Evolutionary conservation across 139 green algal genomes (phyloP).

Genomic region (Trebouxia sp.): DNA sequence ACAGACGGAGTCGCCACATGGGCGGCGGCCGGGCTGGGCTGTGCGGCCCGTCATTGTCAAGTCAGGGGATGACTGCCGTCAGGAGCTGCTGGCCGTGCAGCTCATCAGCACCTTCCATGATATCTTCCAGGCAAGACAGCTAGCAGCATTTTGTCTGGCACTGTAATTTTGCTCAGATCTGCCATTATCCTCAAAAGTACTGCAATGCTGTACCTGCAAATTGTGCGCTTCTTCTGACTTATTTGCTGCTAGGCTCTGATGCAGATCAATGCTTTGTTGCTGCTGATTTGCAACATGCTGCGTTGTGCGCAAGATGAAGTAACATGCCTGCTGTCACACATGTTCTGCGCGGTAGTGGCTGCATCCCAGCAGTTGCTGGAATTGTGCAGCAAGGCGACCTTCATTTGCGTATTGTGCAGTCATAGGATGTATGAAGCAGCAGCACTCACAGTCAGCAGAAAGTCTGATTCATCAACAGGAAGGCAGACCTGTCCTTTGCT

Average conservation of each 20-base stretch:
- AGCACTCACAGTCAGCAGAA: too few relatives aligned
- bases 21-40: constrained; percentile 79
- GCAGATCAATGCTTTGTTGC: too few relatives aligned
- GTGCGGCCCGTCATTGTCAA: constrained; percentile 97
- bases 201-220: too few relatives aligned
- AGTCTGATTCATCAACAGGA: too few relatives aligned
- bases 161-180: too few relatives aligned
- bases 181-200: too few relatives aligned
- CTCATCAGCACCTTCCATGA: constrained; percentile 83
- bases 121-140: constrained; percentile 65
- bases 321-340: not conserved
- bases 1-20: constrained; percentile 73
- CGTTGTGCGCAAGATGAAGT: not conserved
- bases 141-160: too few relatives aligned
- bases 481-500: too few relatives aligned
- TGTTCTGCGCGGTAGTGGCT: not conserved
- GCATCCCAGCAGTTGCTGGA: not conserved
- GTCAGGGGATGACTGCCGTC: constrained; percentile 94
- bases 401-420: not conserved
- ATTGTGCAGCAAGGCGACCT: not conserved
- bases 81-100: constrained; percentile 97
- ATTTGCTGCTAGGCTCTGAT: too few relatives aligned
- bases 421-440: too few relatives aligned
- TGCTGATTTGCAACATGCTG: too few relatives aligned
- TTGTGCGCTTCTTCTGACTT: too few relatives aligned